Evolutionary conservation across 2,329 filamentous ascomycete species (phyloP).

Genomic region (Coniochaeta hoffmannii): DNA sequence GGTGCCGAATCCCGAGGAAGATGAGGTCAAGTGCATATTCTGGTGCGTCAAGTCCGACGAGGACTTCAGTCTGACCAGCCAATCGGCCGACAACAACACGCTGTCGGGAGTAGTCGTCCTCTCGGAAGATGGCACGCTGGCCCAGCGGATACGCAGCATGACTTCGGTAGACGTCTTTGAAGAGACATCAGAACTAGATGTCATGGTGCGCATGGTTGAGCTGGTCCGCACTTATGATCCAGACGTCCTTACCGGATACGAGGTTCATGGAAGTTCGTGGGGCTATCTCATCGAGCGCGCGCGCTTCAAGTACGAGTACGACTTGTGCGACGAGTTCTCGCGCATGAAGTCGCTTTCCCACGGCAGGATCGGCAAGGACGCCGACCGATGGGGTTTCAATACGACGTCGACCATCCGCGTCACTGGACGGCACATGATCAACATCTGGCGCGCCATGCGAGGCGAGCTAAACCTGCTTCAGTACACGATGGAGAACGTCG

Average conservation of each 20-base stretch:
- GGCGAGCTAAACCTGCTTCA: conserved; percentile 86
- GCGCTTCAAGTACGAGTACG: conserved; percentile 76
- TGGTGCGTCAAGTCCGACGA: conserved; percentile 83
- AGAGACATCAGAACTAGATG: conserved; percentile 73
- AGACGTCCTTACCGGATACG: conserved; percentile 89
- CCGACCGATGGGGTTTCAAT: conserved; percentile 88
- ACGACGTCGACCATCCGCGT: conserved; percentile 86
- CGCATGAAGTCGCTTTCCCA: conserved; percentile 79
- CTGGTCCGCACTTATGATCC: conserved; percentile 80
- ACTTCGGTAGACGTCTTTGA: conserved; percentile 56
- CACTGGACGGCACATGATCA: conserved; percentile 94
- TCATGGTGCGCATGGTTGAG: conserved; percentile 79
- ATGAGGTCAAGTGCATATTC: conserved; percentile 82
- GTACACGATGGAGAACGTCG: conserved; percentile 94
- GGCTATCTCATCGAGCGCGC: conserved; percentile 92
- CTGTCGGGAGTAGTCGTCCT: conserved; percentile 68
- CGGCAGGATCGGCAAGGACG: conserved; percentile 77
- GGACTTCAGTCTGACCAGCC: conserved; percentile 39
- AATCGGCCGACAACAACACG: conserved; percentile 35
- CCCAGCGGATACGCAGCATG: conserved; percentile 54
- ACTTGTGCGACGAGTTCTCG: conserved; percentile 86
- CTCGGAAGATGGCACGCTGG: conserved; percentile 52
- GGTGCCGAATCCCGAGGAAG: conserved; percentile 81
- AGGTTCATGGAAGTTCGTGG: conserved; percentile 91
- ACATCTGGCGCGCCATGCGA: conserved; percentile 94